phyloP scores from a whole-genome alignment of 1,284 basidiomycete species.

The Pseudozyma sp. region DNA sequence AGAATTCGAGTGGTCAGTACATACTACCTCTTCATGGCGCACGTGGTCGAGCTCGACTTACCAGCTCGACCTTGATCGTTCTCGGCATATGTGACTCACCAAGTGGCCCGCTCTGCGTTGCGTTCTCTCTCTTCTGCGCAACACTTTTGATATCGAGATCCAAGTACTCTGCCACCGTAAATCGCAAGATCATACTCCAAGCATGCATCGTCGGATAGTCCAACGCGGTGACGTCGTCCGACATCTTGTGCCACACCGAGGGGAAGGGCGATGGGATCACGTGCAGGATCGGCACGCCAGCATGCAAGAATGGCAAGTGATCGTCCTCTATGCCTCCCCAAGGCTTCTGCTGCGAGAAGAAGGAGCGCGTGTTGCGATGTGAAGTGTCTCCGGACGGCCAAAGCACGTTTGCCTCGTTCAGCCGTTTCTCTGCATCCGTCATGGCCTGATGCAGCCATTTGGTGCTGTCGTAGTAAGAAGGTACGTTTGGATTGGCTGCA shows the following conservation, averaged over 20 bases:
- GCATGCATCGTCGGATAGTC: conserved; percentile 84
- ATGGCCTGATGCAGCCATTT: conserved; percentile 56
- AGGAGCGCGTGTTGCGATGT: conserved; percentile 13
- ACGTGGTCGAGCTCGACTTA: conserved; percentile 39
- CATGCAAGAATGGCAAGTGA: conserved; percentile 87
- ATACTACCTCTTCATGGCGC: not conserved
- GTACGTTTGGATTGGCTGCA: conserved; percentile 50
- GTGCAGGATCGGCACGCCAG: conserved; percentile 89
- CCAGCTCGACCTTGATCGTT: conserved; percentile 35
- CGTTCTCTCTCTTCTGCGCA: conserved; percentile 1
- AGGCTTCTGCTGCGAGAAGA: conserved; percentile 43
- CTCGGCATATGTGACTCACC: conserved; percentile 5
- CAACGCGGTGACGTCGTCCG: conserved; percentile 90
- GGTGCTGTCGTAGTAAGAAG: conserved; percentile 57
- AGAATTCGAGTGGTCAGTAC: not conserved
- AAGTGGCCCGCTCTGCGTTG: not conserved
- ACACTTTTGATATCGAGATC: conserved; percentile 71
- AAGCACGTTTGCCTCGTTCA: conserved; percentile 30
- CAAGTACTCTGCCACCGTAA: conserved; percentile 91
- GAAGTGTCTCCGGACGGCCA: conserved; percentile 37
- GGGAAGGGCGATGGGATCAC: conserved; percentile 92
- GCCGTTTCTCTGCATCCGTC: conserved; percentile 45
- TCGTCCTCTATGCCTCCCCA: conserved; percentile 88
- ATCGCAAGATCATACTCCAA: conserved; percentile 85
- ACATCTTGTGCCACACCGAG: conserved; percentile 85